These are phyloP conservation scores for Peronospora destructor DNA, from an alignment of 352 stramenopile genomes.

Conservation along the genomic window DNA sequence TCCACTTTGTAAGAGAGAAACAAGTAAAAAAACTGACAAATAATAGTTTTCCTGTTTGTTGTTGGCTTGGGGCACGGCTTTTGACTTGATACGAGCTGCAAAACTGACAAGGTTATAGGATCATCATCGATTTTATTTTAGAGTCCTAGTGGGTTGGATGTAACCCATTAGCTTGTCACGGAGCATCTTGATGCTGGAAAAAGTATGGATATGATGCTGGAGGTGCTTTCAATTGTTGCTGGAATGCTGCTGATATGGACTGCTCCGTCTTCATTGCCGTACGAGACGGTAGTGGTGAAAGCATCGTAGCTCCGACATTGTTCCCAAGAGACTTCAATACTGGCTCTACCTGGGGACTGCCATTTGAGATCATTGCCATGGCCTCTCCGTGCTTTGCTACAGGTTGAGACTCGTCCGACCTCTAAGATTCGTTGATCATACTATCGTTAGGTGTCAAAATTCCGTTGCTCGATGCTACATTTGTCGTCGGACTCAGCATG, in stretches of 20 bases:
- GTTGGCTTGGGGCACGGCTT: too few species aligned
- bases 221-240: constrained; percentile 11
- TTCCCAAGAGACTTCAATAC: constrained; percentile 7
- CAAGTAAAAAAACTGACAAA: too few species aligned
- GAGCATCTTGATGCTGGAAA: constrained; percentile 14
- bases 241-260: not conserved
- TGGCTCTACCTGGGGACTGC: constrained; percentile 40
- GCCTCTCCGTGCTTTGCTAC: constrained; percentile 35
- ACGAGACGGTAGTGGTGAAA: constrained; percentile 15
- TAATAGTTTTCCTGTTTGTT: too few species aligned
- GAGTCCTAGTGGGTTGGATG: too few species aligned
- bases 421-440: constrained; percentile 29
- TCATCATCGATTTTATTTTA: too few species aligned
- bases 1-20: not conserved
- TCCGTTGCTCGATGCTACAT: constrained; percentile 21
- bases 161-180: constrained; percentile 2
- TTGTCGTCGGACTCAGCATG: constrained; percentile 29
- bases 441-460: constrained; percentile 27
- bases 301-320: constrained; percentile 3
- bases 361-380: constrained; percentile 75
- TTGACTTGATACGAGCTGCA: too few species aligned
- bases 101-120: too few species aligned
- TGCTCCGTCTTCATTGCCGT: constrained; percentile 12
- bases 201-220: constrained; percentile 21
- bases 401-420: constrained; percentile 27